These are phyloP conservation scores for Aspergillus funiculosus DNA, from an alignment of 495 filamentous ascomycete genomes.

Conservation along the genomic window DNA sequence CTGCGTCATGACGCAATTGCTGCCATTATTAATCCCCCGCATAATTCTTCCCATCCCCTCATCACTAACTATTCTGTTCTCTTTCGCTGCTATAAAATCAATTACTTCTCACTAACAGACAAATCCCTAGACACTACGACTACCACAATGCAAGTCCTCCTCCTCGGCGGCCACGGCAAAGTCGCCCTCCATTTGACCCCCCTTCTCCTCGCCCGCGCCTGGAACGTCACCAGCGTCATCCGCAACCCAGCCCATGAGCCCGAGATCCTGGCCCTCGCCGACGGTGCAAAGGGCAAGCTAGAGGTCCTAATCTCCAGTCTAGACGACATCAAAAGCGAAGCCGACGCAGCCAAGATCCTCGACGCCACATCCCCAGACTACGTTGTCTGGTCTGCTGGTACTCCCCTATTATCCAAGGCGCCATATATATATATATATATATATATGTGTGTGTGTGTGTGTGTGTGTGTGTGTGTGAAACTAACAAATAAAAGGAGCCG, in stretches of 20 bases:
- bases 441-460: too few species aligned
- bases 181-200: conserved; percentile 71
- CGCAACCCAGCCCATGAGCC: conserved; percentile 60
- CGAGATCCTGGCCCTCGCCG: conserved; percentile 55
- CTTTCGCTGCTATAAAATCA: too few species aligned
- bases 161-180: conserved; percentile 81
- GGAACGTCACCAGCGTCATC: conserved; percentile 73
- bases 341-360: conserved; percentile 56
- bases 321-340: conserved; percentile 59
- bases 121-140: not conserved
- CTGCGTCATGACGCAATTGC: too few species aligned
- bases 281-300: conserved; percentile 48
- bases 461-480: too few species aligned
- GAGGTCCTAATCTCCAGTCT: conserved; percentile 61
- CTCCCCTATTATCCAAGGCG: not conserved
- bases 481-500: conserved; percentile 48
- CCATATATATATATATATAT: conserved; percentile 2
- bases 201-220: conserved; percentile 62
- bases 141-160: conserved; percentile 51
- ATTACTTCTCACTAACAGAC: not conserved
- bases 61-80: too few species aligned
- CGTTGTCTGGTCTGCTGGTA: conserved; percentile 76
- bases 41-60: too few species aligned
- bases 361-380: conserved; percentile 58
- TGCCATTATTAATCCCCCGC: too few species aligned